phyloP scores from a whole-genome alignment of 108 stramenopile genomes.

The Cyclostephanos tholiformis region DNA sequence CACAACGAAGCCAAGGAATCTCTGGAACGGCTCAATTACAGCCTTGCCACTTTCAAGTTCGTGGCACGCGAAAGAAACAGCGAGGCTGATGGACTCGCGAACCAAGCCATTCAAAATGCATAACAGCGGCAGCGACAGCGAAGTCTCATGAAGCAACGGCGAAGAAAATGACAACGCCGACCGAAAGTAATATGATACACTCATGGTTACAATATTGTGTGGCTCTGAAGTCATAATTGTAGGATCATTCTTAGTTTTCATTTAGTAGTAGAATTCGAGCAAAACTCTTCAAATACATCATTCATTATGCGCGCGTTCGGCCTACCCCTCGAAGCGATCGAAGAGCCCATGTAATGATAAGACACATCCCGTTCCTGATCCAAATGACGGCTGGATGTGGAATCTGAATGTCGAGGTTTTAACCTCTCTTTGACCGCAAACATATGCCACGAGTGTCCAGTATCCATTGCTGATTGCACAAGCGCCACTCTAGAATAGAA shows the following conservation, averaged over 20 bases:
- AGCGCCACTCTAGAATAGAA: constrained; percentile 55
- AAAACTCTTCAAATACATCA: constrained; percentile 49
- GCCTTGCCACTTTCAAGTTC: background rate
- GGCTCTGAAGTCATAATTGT: background rate
- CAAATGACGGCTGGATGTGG: background rate
- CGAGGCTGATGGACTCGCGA: constrained; percentile 31
- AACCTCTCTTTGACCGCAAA: constrained; percentile 53
- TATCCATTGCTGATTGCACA: constrained; percentile 63
- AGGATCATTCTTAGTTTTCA: constrained; percentile 8
- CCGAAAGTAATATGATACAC: too few relatives aligned
- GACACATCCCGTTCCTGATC: constrained; percentile 26
- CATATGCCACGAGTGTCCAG: constrained; percentile 61
- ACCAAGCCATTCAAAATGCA: constrained; percentile 32
- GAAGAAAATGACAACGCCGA: too few relatives aligned
- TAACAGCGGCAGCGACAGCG: background rate
- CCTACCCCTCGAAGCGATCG: constrained; percentile 56
- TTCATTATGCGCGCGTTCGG: constrained; percentile 55
- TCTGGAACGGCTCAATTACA: constrained; percentile 8
- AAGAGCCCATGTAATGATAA: constrained; percentile 61
- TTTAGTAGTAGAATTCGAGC: constrained; percentile 7
- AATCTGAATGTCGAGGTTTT: background rate
- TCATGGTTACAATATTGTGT: background rate
- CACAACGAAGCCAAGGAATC: constrained; percentile 21
- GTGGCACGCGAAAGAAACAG: constrained; percentile 14
- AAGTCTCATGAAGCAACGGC: too few relatives aligned